Evolutionary conservation across 495 filamentous ascomycete species (phyloP).

Genomic region (Aspergillus saccharolyticus): DNA sequence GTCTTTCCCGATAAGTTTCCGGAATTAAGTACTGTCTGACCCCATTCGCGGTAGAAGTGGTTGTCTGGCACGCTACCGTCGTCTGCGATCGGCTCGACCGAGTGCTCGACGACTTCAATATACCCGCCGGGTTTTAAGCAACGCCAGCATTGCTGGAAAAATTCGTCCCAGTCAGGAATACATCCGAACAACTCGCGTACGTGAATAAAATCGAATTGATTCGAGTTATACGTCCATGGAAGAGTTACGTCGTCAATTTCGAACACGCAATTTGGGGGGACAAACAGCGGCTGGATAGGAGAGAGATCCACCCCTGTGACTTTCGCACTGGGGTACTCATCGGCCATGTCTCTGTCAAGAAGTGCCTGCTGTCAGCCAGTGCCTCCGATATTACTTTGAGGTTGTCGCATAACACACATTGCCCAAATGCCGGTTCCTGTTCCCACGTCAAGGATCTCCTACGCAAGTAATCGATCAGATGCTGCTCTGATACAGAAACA

Average conservation of each 20-base stretch:
- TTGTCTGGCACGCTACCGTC: conserved; percentile 45
- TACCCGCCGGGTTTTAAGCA: conserved; percentile 61
- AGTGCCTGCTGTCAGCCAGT: background rate
- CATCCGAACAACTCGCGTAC: conserved; percentile 52
- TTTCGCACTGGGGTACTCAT: conserved; percentile 43
- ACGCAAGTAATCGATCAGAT: background rate
- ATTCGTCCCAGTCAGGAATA: conserved; percentile 55
- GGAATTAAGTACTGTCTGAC: conserved; percentile 46
- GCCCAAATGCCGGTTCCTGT: conserved; percentile 56
- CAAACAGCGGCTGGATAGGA: conserved; percentile 38
- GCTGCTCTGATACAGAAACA: background rate
- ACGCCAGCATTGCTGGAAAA: conserved; percentile 31
- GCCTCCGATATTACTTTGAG: background rate
- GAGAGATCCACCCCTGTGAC: conserved; percentile 44
- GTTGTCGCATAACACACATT: conserved; percentile 26
- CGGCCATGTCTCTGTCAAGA: conserved; percentile 39
- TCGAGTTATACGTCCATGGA: conserved; percentile 49
- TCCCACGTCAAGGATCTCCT: conserved; percentile 49
- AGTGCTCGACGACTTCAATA: conserved; percentile 57
- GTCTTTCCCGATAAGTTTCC: conserved; percentile 45
- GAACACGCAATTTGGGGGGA: conserved; percentile 50
- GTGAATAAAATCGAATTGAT: conserved; percentile 64
- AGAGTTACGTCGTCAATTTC: conserved; percentile 51
- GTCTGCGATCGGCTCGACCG: conserved; percentile 43
- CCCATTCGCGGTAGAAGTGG: conserved; percentile 51